phyloP scores from a whole-genome alignment of 345 rosid species.

The Eucalyptus curtisii region DNA sequence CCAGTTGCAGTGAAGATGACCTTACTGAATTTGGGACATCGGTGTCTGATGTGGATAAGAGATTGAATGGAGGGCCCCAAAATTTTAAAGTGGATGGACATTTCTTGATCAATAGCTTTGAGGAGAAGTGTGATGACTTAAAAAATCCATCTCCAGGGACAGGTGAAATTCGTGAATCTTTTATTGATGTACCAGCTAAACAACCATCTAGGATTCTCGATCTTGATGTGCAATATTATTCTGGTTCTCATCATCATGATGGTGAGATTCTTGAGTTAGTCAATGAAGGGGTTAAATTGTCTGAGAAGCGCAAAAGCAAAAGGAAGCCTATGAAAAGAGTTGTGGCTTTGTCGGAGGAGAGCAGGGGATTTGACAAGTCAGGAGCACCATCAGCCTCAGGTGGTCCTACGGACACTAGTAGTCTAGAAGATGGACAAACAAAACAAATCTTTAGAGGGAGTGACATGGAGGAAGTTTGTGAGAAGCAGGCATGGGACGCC shows the following conservation, averaged over 20 bases:
- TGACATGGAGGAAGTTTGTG: slow-evolving; percentile 3
- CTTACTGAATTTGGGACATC: slow-evolving; percentile 26
- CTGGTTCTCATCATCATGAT: slow-evolving; percentile 13
- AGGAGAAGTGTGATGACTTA: slow-evolving; percentile 3
- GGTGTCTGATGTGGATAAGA: slow-evolving; percentile 20
- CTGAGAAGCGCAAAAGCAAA: slow-evolving; percentile 38
- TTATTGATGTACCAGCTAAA: slow-evolving; percentile 17
- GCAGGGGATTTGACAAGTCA: slow-evolving; percentile 8
- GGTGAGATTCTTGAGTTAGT: slow-evolving; percentile 22
- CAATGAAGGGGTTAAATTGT: slow-evolving; percentile 27
- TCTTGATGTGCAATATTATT: neutral
- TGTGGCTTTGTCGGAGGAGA: slow-evolving; percentile 33
- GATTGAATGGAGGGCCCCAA: slow-evolving; percentile 11
- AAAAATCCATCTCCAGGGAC: slow-evolving; percentile 5
- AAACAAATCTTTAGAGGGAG: neutral
- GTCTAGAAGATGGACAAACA: slow-evolving; percentile 5
- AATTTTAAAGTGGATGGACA: slow-evolving; percentile 2
- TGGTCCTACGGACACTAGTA: slow-evolving; percentile 12
- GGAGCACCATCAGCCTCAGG: slow-evolving; percentile 22
- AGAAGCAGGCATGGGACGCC: neutral
- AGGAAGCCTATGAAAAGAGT: slow-evolving; percentile 49
- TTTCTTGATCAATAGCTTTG: neutral
- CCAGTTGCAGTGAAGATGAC: slow-evolving; percentile 76
- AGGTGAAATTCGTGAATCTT: slow-evolving; percentile 18
- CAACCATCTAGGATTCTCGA: slow-evolving; percentile 9